Evolutionary conservation across 2,329 filamentous ascomycete species (phyloP), one percentile per base, ranked within the genome.

Genomic region (Colletotrichum scovillei): DNA sequence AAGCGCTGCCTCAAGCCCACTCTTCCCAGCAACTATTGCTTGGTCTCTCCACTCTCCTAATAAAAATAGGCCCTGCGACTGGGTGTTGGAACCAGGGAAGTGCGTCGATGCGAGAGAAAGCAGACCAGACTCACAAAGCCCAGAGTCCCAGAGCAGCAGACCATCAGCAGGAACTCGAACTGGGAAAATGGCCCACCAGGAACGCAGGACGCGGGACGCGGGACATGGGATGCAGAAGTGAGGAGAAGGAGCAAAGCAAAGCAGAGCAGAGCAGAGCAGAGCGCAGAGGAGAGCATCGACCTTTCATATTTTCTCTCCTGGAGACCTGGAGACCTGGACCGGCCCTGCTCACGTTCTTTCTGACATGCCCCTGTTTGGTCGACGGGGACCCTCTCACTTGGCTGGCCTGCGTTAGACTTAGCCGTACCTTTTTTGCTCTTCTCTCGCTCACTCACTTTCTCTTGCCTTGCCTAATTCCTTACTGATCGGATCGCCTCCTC

Each of bases 401-500:
- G 22, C 52, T 55, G 52, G 24, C 49, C 62, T 64, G 49, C 62
- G 46, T 64, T 64, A 64, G 62, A 28, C 62, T 64, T 64, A 55
- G 62, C 46, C 62, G 62, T 60, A 32, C 32, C 57, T 60, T 59
- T 32, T 57, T 57, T 28, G 26, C 55, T 59, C 19, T 46, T n/a
- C 14, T 42, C 35, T 42, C 35, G 12, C 35, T 42, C 35, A 6
- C 38, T 42, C 38, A 16, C 42, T 49, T 19, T n/a, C 42, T 49
- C 42, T 49, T 49, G 42, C 42, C 42, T 53, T 64, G 46, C 62
- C 32, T 35, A 55, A 55, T 64, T 55, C 19, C 46, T 63, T 72
- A 67, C 63, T 67, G 49, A 42, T 67, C 63, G 52, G 72, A 71
- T 74, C 71, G 71, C 69, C 58, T 72, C 69, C 71, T 74, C 72